These are phyloP conservation scores for Elymus sibiricus DNA, from an alignment of 176 grass and related monocot species.

Conservation along the genomic window DNA sequence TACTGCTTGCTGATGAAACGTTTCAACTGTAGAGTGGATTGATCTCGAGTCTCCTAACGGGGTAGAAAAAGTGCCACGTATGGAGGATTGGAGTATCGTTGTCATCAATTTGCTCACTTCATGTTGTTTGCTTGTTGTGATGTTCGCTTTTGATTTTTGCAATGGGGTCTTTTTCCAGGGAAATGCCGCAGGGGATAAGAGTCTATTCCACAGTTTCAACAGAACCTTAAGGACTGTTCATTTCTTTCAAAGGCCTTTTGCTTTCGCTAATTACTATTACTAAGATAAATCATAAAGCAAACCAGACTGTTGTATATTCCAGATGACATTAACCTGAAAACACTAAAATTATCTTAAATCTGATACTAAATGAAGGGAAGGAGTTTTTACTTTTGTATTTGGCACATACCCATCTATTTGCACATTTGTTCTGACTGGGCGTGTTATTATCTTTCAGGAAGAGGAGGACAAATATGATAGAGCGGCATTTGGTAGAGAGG, in stretches of 20 bases:
- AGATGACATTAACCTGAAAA: not conserved
- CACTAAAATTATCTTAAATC: not conserved
- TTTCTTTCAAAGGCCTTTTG: not conserved
- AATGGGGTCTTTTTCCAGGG: not conserved
- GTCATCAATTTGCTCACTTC: not conserved
- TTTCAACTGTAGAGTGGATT: not conserved
- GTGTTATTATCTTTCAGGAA: conserved; percentile 49
- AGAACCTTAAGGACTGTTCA: not conserved
- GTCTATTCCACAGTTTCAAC: not conserved
- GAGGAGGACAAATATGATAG: conserved; percentile 95
- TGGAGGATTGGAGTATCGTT: not conserved
- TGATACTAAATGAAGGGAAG: not conserved
- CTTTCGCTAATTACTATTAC: not conserved
- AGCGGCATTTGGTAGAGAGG: conserved; percentile 61
- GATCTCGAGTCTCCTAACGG: not conserved
- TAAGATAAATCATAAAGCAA: not conserved
- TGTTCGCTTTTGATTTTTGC: not conserved
- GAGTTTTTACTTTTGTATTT: not conserved
- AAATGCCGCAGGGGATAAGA: not conserved
- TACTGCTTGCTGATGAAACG: not conserved
- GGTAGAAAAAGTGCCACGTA: not conserved
- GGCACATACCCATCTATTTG: not conserved
- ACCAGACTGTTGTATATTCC: not conserved
- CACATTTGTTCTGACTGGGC: not conserved
- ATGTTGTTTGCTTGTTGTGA: not conserved